Conservation (phyloP, 192 early-diverging fungal species). For the Obelidium mucronatum region DNA sequence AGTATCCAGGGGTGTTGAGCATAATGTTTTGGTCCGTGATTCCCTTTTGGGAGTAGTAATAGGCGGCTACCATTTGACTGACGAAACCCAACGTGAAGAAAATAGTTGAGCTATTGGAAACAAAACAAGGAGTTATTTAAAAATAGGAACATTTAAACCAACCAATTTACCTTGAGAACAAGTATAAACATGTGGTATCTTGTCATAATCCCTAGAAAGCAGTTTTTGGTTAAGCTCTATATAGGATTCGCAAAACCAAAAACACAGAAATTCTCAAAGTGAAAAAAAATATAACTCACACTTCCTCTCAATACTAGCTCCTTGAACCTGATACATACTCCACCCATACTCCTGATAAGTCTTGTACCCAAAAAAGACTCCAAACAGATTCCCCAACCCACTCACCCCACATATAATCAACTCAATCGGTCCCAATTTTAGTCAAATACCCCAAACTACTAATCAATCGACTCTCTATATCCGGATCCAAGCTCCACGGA, state of each 20-base stretch:
- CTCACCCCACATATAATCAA: constrained; percentile 17
- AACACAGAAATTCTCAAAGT: no score
- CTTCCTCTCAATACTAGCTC: constrained; percentile 27
- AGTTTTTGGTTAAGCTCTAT: background rate
- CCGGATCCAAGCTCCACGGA: constrained; percentile 6
- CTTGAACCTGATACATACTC: constrained; percentile 34
- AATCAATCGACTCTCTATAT: background rate
- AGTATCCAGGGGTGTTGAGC: constrained; percentile 20
- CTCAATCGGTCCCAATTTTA: background rate
- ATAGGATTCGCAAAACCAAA: no score
- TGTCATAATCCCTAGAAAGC: constrained; percentile 18
- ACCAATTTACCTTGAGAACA: constrained; percentile 24
- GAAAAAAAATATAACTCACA: constrained; percentile 1
- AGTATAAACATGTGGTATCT: constrained; percentile 36
- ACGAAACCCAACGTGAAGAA: constrained; percentile 35
- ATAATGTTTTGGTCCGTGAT: background rate
- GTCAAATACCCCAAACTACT: constrained; percentile 4
- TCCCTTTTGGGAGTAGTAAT: constrained; percentile 32
- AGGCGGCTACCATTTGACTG: constrained; percentile 31
- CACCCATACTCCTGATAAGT: constrained; percentile 37
- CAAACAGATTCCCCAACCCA: constrained; percentile 16
- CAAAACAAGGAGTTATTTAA: no score
- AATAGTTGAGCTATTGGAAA: constrained; percentile 21
- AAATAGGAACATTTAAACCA: background rate
- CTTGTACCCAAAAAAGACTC: constrained; percentile 21